Percentiles rank a stretch among this genome's conserved stretches.
These are phyloP conservation scores for Mucor plumbeus DNA, from an alignment of 371 early-diverging fungal genomes.

Conservation along the genomic window DNA sequence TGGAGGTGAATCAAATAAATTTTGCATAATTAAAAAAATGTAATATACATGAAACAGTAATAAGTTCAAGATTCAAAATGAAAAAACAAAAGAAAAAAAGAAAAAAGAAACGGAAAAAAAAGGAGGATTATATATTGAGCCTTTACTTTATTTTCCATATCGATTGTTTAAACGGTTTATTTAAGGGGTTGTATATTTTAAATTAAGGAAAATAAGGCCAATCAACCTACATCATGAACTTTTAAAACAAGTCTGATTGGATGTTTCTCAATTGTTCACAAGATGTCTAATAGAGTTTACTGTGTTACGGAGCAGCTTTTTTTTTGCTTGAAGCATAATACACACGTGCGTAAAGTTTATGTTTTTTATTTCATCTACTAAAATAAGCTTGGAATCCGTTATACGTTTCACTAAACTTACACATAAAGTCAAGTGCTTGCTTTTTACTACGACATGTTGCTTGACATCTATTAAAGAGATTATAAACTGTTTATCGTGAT, in stretches of 20 bases:
- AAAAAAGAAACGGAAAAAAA: background rate
- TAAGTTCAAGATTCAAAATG: background rate
- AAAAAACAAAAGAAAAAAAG: background rate
- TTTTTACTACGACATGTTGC: background rate
- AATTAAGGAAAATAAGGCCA: conserved; percentile 8
- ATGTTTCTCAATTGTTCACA: conserved; percentile 6
- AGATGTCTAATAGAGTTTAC: background rate
- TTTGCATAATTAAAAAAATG: background rate
- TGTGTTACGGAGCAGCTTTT: background rate
- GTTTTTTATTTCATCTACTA: no score
- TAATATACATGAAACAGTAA: background rate
- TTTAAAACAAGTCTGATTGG: conserved; percentile 16
- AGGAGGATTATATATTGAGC: conserved; percentile 3
- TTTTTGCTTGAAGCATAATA: background rate
- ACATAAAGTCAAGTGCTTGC: background rate
- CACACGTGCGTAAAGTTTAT: background rate
- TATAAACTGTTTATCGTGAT: background rate
- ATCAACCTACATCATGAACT: conserved; percentile 23
- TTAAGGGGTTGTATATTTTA: background rate
- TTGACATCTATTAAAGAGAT: background rate
- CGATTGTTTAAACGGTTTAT: background rate
- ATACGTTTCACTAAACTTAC: background rate
- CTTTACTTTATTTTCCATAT: conserved; percentile 6
- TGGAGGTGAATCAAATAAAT: conserved; percentile 15
- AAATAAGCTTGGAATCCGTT: background rate